Evolutionary conservation across 2,329 filamentous ascomycete genomes (phyloP).

Genomic region (Anisogramma anomala): DNA sequence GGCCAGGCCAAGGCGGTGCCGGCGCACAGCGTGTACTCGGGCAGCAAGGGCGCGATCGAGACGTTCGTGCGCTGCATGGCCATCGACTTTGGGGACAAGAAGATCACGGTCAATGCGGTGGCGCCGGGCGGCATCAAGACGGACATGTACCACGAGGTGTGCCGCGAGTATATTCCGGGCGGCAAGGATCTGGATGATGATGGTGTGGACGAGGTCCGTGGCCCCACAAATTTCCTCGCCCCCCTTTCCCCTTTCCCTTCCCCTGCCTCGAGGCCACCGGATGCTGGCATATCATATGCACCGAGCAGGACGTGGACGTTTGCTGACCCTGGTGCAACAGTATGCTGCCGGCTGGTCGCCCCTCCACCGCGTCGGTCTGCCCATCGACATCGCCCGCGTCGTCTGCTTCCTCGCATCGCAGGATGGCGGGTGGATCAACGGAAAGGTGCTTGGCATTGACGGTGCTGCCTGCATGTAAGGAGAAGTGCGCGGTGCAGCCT

Average conservation of each 20-base stretch:
- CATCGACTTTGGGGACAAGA: constrained; percentile 53
- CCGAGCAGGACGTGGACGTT: neutral
- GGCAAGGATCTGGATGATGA: constrained; percentile 45
- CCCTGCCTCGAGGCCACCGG: too few relatives aligned
- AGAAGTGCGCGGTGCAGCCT: neutral
- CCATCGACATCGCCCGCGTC: constrained; percentile 55
- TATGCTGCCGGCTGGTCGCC: constrained; percentile 54
- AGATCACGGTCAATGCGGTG: constrained; percentile 53
- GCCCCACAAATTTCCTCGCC: too few relatives aligned
- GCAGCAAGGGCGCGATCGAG: constrained; percentile 65
- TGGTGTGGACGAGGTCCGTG: constrained; percentile 40
- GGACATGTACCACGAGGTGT: constrained; percentile 54
- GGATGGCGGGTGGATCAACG: constrained; percentile 37
- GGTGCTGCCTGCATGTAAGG: constrained; percentile 24
- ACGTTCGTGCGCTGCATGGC: constrained; percentile 67
- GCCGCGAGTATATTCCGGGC: constrained; percentile 49
- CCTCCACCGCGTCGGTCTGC: constrained; percentile 52
- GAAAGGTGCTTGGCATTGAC: constrained; percentile 28
- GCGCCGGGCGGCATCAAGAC: constrained; percentile 54
- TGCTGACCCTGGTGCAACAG: constrained; percentile 21
- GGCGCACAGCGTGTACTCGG: constrained; percentile 63
- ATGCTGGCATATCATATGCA: too few relatives aligned
- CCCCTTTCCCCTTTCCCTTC: too few relatives aligned
- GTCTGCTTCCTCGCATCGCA: constrained; percentile 42
- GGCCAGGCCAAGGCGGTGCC: constrained; percentile 56